Percentiles rank a stretch among this genome's conserved stretches.
Evolutionary conservation across 225 moss, liverwort and hornwort species (phyloP).

Genomic region (Rhytidiadelphus loreus): DNA sequence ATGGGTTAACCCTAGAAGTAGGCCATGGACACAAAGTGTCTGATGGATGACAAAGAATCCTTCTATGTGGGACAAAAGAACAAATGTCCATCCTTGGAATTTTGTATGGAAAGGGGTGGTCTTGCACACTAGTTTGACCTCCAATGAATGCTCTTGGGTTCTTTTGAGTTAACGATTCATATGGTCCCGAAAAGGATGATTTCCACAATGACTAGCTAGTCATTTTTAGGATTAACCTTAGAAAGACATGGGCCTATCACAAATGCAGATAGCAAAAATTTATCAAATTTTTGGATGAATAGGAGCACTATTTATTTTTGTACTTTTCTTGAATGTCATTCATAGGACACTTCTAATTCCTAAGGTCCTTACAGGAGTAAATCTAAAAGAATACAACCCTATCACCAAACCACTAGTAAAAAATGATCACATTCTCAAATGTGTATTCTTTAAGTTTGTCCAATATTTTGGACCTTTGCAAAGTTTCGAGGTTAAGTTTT

Average conservation of each 20-base stretch:
- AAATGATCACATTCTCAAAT: neutral
- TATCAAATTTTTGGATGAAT: neutral
- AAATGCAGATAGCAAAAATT: neutral
- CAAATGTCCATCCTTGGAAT: neutral
- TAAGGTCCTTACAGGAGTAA: accelerated
- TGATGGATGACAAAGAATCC: accelerated
- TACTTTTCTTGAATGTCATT: neutral
- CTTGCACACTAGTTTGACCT: neutral
- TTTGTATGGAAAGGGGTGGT: neutral
- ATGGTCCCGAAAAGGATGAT: neutral
- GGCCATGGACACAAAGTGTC: accelerated
- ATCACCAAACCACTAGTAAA: accelerated
- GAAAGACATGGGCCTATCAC: accelerated
- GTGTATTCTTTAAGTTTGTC: too few relatives aligned
- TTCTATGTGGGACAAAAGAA: neutral
- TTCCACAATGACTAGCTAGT: accelerated
- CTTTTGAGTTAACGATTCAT: neutral
- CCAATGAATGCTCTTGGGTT: neutral
- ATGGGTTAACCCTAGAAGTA: neutral
- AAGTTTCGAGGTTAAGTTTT: neutral
- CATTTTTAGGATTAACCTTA: accelerated
- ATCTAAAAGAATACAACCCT: accelerated
- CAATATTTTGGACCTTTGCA: accelerated
- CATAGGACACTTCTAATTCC: neutral
- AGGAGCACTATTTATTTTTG: neutral